Evolutionary conservation across 2,329 filamentous ascomycete genomes (phyloP).

Genomic region (Fusarium redolens): DNA sequence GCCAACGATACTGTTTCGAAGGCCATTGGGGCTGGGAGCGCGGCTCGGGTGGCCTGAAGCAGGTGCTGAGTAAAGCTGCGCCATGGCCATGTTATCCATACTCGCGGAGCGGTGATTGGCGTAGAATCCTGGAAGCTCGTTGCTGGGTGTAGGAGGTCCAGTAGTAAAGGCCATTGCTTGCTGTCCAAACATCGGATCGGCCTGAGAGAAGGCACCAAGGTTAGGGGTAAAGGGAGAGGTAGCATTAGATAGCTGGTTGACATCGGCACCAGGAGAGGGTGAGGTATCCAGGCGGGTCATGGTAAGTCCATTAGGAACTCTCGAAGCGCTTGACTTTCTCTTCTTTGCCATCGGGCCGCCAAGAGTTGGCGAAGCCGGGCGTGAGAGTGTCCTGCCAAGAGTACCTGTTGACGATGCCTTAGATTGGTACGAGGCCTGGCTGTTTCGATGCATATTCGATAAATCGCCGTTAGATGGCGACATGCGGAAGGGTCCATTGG

Average conservation of each 20-base stretch:
- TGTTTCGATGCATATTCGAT: slow-evolving; percentile 65
- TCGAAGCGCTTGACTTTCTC: slow-evolving; percentile 80
- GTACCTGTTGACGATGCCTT: slow-evolving; percentile 48
- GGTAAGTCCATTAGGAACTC: slow-evolving; percentile 77
- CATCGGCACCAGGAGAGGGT: slow-evolving; percentile 53
- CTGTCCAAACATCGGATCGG: slow-evolving; percentile 60
- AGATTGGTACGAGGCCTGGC: slow-evolving; percentile 52
- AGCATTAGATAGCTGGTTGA: slow-evolving; percentile 54
- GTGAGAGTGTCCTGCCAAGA: slow-evolving; percentile 64
- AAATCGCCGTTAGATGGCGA: slow-evolving; percentile 74
- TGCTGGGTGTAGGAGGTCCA: slow-evolving; percentile 74
- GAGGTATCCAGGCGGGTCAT: slow-evolving; percentile 84
- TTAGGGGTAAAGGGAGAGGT: slow-evolving; percentile 67
- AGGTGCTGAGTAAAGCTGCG: slow-evolving; percentile 77
- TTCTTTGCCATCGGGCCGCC: slow-evolving; percentile 79
- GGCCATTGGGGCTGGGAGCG: slow-evolving; percentile 75
- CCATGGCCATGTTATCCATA: slow-evolving; percentile 72
- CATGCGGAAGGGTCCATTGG: slow-evolving; percentile 61
- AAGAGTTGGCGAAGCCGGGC: slow-evolving; percentile 78
- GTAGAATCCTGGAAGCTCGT: slow-evolving; percentile 68
- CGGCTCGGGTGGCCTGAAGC: slow-evolving; percentile 80
- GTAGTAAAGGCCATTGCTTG: slow-evolving; percentile 60
- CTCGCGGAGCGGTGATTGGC: slow-evolving; percentile 69
- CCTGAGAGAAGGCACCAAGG: slow-evolving; percentile 56
- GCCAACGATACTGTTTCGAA: slow-evolving; percentile 60